Base-by-base conservation (phyloP, 352 stramenopile species). In the Aphanomyces invadans region DNA sequence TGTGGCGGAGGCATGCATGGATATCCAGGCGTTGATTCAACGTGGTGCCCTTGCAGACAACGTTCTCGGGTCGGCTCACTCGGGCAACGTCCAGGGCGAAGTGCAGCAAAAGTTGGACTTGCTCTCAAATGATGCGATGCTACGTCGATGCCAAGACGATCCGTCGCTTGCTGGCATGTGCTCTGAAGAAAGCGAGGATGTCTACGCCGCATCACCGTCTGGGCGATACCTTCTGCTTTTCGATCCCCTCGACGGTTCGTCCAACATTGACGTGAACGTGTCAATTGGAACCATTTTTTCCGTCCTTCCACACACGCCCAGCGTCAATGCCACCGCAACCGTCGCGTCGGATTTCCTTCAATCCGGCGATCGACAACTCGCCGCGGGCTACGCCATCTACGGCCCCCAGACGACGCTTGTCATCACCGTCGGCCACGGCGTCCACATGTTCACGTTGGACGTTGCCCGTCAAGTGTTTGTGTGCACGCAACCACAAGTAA, bases 221-320 rank as follows among this genome's bases (percentile, higher is more conserved):
- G 55, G 55, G 23, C 21, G 31, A 7, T 64, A 48, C 39, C 55
- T 64, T 23, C 36, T 64, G 11, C 55, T 64, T 23, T 62, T 64
- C 31, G 55, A 64, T 38, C 55, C 55, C 9, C 55, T 64, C 25
- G 55, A 64, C 36, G 55, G 55, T 38, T 64, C 55, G 55, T 64
- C 55, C 21, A 64, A 64, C 55, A 64, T 64, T 38, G 55, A 64
- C 55, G 55, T 64, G 21, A 64, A 64, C 42, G 55, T 64, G 0
- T 64, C 55, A 11, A 64, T 64, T 51, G 55, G 55, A 3, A 64
- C 55, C 3, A 64, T 64, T 21, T 64, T 64, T 36, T 64, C 55
- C 1, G 38, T 64, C 25, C 55, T 64, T 21, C 36, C 21, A 3
- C 55, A 26, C 5, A 12, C 36, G n/a, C 33, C 36, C 21, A 51